Conservation (phyloP, 2,329 filamentous ascomycete species). For the Monosporascus cannonballus region DNA sequence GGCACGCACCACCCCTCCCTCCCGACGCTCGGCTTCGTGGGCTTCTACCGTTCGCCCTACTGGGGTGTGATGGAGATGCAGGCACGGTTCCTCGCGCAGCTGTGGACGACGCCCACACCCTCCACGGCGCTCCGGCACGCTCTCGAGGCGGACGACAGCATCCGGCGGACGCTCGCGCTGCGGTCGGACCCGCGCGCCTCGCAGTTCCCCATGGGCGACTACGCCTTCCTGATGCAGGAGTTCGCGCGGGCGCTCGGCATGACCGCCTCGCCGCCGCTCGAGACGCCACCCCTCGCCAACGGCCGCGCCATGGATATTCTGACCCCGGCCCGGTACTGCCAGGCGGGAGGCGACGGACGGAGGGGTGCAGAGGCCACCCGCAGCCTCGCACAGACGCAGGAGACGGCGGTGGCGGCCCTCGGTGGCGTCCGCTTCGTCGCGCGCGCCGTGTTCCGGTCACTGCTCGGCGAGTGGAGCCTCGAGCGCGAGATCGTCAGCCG, state of each 20-base stretch:
- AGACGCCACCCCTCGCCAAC: conserved; percentile 34
- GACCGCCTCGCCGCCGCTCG: conserved; percentile 29
- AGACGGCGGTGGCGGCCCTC: conserved; percentile 35
- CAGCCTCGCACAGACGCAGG: conserved; percentile 41
- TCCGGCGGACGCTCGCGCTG: conserved; percentile 42
- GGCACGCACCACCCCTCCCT: conserved; percentile 55
- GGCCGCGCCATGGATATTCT: conserved; percentile 44
- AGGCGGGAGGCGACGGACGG: conserved; percentile 28
- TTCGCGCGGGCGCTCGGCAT: conserved; percentile 56
- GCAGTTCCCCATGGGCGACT: conserved; percentile 83
- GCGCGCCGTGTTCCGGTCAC: conserved; percentile 61
- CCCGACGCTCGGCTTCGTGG: conserved; percentile 67
- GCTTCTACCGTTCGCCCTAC: conserved; percentile 78
- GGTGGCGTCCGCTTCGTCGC: conserved; percentile 49
- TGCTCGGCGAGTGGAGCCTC: conserved; percentile 65
- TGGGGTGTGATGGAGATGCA: conserved; percentile 90
- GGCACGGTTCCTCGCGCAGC: conserved; percentile 57
- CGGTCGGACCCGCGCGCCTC: conserved; percentile 45
- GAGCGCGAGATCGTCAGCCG: conserved; percentile 49
- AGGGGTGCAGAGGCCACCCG: conserved; percentile 33
- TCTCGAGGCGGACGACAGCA: conserved; percentile 36
- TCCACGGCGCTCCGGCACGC: conserved; percentile 30
- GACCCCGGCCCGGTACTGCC: conserved; percentile 50
- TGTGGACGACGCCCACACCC: conserved; percentile 43
- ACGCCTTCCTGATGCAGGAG: conserved; percentile 68